These are phyloP conservation scores for Blastobotrys americana DNA, from an alignment of 805 yeast species.

Conservation along the genomic window DNA sequence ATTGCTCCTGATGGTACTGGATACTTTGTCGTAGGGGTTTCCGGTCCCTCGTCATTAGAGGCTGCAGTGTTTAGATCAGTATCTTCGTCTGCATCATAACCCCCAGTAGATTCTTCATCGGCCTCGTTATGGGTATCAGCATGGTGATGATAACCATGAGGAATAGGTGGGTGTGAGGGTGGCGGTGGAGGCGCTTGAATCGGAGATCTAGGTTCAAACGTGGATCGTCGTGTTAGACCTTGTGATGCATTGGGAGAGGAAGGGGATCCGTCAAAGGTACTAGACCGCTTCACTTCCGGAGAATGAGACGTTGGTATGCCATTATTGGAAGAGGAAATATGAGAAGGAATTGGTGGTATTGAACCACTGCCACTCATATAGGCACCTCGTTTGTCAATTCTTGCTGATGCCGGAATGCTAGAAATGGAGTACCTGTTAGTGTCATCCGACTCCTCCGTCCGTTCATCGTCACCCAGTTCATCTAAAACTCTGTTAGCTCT, in stretches of 20 bases:
- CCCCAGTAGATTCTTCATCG: slow-evolving; percentile 39
- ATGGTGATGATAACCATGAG: too few relatives aligned
- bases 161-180: slow-evolving; percentile 42
- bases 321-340: slow-evolving; percentile 3
- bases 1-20: slow-evolving; percentile 9
- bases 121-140: too few relatives aligned
- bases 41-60: slow-evolving; percentile 7
- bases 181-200: slow-evolving; percentile 13
- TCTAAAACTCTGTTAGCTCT: slow-evolving; percentile 10
- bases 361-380: slow-evolving; percentile 19
- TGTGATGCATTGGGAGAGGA: background rate
- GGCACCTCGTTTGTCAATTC: slow-evolving; percentile 12
- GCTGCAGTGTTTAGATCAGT: slow-evolving; percentile 26
- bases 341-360: slow-evolving; percentile 19
- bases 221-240: background rate
- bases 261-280: slow-evolving; percentile 1
- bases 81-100: slow-evolving; percentile 67
- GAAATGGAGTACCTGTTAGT: slow-evolving; percentile 3
- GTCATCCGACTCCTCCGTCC: slow-evolving; percentile 23
- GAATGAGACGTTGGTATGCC: background rate
- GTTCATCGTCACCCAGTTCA: slow-evolving; percentile 26
- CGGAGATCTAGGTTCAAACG: slow-evolving; percentile 3
- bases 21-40: slow-evolving; percentile 14
- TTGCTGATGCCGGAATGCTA: background rate
- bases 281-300: background rate